These are phyloP conservation scores for Yarrowia sp. DNA, from an alignment of 805 yeast species.

Conservation along the genomic window DNA sequence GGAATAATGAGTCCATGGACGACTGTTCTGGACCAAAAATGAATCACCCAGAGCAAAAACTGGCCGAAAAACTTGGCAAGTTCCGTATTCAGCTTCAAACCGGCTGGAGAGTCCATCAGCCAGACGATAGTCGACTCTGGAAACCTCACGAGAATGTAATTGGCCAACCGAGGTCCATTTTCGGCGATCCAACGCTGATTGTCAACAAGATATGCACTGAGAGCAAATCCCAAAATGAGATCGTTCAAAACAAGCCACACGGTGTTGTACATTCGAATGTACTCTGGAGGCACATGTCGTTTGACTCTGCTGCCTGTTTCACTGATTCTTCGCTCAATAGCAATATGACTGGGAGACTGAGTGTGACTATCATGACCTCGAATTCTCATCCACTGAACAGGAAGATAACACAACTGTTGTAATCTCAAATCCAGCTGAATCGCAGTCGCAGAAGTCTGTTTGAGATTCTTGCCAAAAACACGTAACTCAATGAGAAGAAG, in stretches of 20 bases:
- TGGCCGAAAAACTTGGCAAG: conserved; percentile 83
- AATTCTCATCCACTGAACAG: conserved; percentile 53
- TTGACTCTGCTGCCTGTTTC: conserved; percentile 42
- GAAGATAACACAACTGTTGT: conserved; percentile 73
- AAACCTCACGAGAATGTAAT: conserved; percentile 42
- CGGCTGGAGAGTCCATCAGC: conserved; percentile 89
- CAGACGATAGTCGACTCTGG: conserved; percentile 39
- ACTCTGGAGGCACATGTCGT: conserved; percentile 45
- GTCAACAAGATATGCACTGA: conserved; percentile 49
- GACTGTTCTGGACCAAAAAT: conserved; percentile 50
- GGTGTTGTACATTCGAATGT: conserved; percentile 72
- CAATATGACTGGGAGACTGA: neutral
- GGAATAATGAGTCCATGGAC: conserved; percentile 27
- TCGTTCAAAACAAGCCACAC: conserved; percentile 87
- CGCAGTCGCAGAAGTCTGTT: conserved; percentile 56
- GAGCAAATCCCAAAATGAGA: conserved; percentile 63
- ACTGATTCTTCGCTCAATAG: conserved; percentile 48
- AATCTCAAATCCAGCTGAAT: conserved; percentile 76
- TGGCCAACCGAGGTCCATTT: conserved; percentile 29
- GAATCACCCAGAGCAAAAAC: conserved; percentile 77
- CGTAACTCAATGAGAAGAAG: conserved; percentile 36
- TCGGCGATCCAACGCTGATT: conserved; percentile 28
- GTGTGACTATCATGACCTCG: conserved; percentile 19
- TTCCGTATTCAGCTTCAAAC: conserved; percentile 85
- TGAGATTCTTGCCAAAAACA: conserved; percentile 32